Percentiles rank a stretch among this genome's conserved stretches.
Conservation (phyloP, 257 asterid species). For the Salvia hispanica region DNA sequence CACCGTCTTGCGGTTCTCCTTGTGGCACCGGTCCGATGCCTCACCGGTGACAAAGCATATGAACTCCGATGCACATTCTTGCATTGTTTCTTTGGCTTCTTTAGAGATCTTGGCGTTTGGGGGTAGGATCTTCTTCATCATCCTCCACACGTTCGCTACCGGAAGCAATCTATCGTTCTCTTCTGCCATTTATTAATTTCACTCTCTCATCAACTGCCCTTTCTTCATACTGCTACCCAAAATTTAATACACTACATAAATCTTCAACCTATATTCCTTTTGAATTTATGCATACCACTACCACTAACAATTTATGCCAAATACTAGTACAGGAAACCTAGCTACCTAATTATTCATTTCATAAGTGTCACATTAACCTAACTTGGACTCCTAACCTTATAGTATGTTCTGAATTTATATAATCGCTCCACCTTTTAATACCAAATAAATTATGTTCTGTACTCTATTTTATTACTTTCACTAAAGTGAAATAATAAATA, state of each 20-base stretch:
- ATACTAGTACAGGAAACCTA: neutral
- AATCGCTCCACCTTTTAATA: too few species aligned
- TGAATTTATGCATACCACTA: too few species aligned
- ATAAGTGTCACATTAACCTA: neutral
- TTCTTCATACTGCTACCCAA: too few species aligned
- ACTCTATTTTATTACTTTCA: too few species aligned
- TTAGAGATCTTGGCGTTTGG: slow-evolving; percentile 56
- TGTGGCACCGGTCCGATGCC: slow-evolving; percentile 59
- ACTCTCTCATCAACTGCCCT: too few species aligned
- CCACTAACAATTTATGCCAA: too few species aligned
- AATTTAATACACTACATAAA: too few species aligned
- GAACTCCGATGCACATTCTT: slow-evolving; percentile 71
- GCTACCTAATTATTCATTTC: neutral
- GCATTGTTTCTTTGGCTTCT: slow-evolving; percentile 63
- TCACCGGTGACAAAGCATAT: slow-evolving; percentile 65
- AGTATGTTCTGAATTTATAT: neutral
- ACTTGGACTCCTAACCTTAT: neutral
- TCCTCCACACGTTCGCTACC: slow-evolving; percentile 65
- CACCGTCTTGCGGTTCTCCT: slow-evolving; percentile 64
- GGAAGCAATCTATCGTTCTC: slow-evolving; percentile 57
- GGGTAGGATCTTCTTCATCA: slow-evolving; percentile 66
- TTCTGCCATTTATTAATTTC: slow-evolving; percentile 36
- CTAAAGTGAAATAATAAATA: too few species aligned
- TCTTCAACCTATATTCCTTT: too few species aligned
- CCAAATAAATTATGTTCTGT: too few species aligned